These are phyloP conservation scores for Vigna trinervia DNA, from an alignment of 306 rosid species.

Conservation along the genomic window DNA sequence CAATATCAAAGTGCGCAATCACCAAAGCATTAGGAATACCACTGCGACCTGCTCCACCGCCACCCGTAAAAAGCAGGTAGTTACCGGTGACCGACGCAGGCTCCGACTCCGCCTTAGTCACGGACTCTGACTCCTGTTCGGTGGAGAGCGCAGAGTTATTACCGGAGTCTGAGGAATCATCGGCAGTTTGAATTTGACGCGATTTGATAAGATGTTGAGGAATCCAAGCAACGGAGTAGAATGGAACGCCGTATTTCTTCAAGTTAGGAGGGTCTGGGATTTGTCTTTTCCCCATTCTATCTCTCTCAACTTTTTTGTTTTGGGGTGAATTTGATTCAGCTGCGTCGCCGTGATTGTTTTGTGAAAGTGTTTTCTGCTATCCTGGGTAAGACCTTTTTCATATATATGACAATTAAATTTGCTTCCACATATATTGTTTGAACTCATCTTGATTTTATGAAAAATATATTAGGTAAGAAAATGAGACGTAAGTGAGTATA, in stretches of 20 bases:
- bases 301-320: neutral
- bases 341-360: neutral
- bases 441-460: too few species aligned
- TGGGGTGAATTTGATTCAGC: slow-evolving; percentile 5
- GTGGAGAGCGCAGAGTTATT: slow-evolving; percentile 26
- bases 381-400: too few species aligned
- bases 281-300: slow-evolving; percentile 46
- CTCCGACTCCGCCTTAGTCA: neutral
- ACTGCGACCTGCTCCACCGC: slow-evolving; percentile 89
- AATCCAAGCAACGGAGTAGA: slow-evolving; percentile 77
- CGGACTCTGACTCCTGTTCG: neutral
- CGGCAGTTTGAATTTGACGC: slow-evolving; percentile 42
- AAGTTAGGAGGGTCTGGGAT: slow-evolving; percentile 53
- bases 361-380: too few species aligned
- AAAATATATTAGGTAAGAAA: too few species aligned
- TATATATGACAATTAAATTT: too few species aligned
- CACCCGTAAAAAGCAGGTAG: slow-evolving; percentile 73
- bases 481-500: too few species aligned
- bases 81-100: slow-evolving; percentile 21
- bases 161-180: slow-evolving; percentile 46
- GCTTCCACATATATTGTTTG: too few species aligned
- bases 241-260: slow-evolving; percentile 84
- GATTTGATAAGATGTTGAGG: slow-evolving; percentile 49
- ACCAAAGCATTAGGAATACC: slow-evolving; percentile 83
- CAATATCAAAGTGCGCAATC: slow-evolving; percentile 62